Percentiles rank a stretch among this genome's conserved stretches.
Conservation (phyloP, 2,329 filamentous ascomycete genomes). For the Nothophoma quercina region DNA sequence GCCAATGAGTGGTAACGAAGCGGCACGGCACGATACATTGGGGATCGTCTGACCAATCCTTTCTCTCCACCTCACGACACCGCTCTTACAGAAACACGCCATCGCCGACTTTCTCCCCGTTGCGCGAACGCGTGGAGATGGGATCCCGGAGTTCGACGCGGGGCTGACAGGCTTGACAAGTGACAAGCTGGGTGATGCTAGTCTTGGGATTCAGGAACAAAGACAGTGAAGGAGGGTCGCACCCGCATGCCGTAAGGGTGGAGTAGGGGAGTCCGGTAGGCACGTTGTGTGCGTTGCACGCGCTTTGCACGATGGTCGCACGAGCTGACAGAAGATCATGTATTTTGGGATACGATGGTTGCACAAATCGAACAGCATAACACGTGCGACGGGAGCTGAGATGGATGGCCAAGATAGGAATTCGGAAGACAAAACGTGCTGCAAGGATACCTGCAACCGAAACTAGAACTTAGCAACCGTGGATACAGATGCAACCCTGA, state of each 20-base stretch:
- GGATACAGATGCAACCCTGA: conserved; percentile 4
- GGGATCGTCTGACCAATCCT: conserved; percentile 1
- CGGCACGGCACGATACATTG: conserved; percentile 14
- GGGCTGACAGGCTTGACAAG: conserved; percentile 4
- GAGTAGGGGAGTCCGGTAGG: neutral
- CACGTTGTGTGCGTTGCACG: conserved; percentile 7
- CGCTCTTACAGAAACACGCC: neutral
- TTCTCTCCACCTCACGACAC: neutral
- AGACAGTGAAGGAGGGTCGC: conserved; percentile 9
- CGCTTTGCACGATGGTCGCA: conserved; percentile 8
- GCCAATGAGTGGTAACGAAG: conserved; percentile 18
- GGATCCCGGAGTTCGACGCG: conserved; percentile 9
- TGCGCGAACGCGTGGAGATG: conserved; percentile 12
- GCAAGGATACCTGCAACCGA: conserved; percentile 12
- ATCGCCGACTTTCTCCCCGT: conserved; percentile 4
- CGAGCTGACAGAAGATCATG: neutral
- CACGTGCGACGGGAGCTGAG: conserved; percentile 7
- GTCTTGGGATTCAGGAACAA: conserved; percentile 5
- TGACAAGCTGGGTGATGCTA: conserved; percentile 21
- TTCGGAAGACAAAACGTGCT: conserved; percentile 2
- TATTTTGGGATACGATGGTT: conserved; percentile 5
- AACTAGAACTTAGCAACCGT: neutral
- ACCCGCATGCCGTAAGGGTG: conserved; percentile 8
- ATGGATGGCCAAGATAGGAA: neutral
- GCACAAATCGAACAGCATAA: conserved; percentile 4